Conservation (phyloP, 73 alveolate genomes). For the Halteria grandinella region DNA sequence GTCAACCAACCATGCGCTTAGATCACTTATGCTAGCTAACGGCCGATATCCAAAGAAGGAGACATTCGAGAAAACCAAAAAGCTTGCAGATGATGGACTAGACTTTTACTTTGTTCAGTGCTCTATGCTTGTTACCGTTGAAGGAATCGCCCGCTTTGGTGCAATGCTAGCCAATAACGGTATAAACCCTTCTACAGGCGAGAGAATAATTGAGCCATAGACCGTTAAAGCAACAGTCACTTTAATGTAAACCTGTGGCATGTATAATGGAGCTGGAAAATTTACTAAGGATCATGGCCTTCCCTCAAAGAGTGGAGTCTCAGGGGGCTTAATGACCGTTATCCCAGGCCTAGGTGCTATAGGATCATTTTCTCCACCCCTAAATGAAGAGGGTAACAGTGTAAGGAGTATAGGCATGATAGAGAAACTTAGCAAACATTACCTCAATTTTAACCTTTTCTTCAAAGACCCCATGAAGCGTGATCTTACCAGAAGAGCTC, state of each 20-base stretch:
- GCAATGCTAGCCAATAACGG: slow-evolving; percentile 71
- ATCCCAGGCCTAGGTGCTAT: slow-evolving; percentile 67
- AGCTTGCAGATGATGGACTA: slow-evolving; percentile 21
- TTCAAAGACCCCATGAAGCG: not conserved
- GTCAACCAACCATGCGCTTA: slow-evolving; percentile 3
- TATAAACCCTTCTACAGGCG: slow-evolving; percentile 56
- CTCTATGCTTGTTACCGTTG: slow-evolving; percentile 55
- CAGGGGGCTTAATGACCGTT: slow-evolving; percentile 52
- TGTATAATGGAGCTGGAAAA: slow-evolving; percentile 71
- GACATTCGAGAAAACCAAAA: not conserved
- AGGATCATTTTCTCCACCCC: slow-evolving; percentile 51
- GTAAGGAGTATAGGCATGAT: slow-evolving; percentile 62
- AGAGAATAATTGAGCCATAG: slow-evolving; percentile 36
- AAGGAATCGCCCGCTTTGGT: slow-evolving; percentile 59
- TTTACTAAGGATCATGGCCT: slow-evolving; percentile 60
- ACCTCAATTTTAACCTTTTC: slow-evolving; percentile 18
- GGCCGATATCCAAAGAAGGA: not conserved
- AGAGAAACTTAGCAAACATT: not conserved
- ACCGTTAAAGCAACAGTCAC: slow-evolving; percentile 46
- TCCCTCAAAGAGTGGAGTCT: slow-evolving; percentile 69
- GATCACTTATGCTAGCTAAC: not conserved
- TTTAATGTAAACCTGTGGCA: slow-evolving; percentile 65
- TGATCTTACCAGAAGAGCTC: slow-evolving; percentile 32
- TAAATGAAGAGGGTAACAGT: slow-evolving; percentile 63
- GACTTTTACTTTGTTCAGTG: slow-evolving; percentile 62